These are phyloP conservation scores for Cladosporium sp. DNA, from an alignment of 2,329 filamentous ascomycete species.

Conservation along the genomic window DNA sequence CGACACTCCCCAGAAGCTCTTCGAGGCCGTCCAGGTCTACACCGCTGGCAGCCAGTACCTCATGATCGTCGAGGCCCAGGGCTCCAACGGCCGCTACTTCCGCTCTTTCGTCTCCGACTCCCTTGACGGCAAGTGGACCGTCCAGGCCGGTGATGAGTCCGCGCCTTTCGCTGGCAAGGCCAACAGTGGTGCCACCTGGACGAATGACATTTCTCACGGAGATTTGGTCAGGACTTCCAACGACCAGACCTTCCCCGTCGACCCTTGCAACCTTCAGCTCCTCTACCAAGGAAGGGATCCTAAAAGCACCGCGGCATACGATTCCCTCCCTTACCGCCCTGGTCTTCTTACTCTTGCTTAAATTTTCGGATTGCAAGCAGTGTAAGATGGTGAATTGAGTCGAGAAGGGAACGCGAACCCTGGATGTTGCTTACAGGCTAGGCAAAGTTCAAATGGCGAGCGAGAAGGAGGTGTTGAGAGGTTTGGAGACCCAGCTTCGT, in stretches of 20 bases:
- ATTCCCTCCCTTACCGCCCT: slow-evolving; percentile 55
- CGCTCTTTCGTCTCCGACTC: slow-evolving; percentile 64
- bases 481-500: not conserved
- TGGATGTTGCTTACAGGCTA: not conserved
- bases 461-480: not conserved
- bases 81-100: slow-evolving; percentile 62
- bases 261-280: slow-evolving; percentile 64
- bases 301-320: slow-evolving; percentile 49
- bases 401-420: not conserved
- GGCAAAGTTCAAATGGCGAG: not conserved
- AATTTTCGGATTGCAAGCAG: not conserved
- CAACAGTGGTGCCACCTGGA: slow-evolving; percentile 66
- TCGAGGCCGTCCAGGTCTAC: slow-evolving; percentile 69
- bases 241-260: slow-evolving; percentile 64
- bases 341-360: slow-evolving; percentile 53
- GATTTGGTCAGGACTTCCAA: slow-evolving; percentile 58
- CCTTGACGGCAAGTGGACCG: slow-evolving; percentile 59
- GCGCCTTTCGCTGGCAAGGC: slow-evolving; percentile 67
- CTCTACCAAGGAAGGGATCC: slow-evolving; percentile 62
- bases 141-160: slow-evolving; percentile 56
- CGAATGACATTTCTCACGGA: slow-evolving; percentile 67
- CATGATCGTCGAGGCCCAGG: slow-evolving; percentile 67
- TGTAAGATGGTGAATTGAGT: not conserved
- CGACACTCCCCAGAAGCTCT: slow-evolving; percentile 59
- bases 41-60: slow-evolving; percentile 61